Percentiles rank a stretch among this genome's conserved stretches.
Conservation (phyloP, 2,329 filamentous ascomycete genomes). For the Colletotrichum lentis region DNA sequence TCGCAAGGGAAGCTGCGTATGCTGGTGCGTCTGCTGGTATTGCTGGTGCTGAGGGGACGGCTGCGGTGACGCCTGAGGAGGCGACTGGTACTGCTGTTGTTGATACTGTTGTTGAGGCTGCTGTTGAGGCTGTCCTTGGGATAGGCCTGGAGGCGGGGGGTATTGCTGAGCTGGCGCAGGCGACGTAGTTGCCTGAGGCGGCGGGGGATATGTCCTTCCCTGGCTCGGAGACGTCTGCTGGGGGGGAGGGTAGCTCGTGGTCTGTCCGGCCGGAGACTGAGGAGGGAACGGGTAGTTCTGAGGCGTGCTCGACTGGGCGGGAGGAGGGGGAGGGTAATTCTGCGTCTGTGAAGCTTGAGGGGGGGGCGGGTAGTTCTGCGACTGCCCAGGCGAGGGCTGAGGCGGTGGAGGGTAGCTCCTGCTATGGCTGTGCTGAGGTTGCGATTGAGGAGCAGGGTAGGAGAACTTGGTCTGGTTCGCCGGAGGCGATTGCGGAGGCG, state of each 20-base stretch:
- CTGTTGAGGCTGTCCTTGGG: constrained; percentile 39
- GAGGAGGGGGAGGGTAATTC: constrained; percentile 44
- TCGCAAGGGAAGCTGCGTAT: constrained; percentile 39
- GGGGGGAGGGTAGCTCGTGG: constrained; percentile 30
- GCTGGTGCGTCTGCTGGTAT: constrained; percentile 39
- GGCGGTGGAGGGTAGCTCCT: constrained; percentile 46
- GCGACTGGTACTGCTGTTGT: constrained; percentile 45
- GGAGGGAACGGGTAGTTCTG: constrained; percentile 44
- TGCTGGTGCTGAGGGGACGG: constrained; percentile 42
- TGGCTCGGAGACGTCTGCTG: constrained; percentile 31
- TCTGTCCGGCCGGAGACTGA: constrained; percentile 30
- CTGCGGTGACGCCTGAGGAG: constrained; percentile 42
- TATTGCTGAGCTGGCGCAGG: constrained; percentile 42
- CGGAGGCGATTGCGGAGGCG: constrained; percentile 58
- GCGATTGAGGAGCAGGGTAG: constrained; percentile 52
- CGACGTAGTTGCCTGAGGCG: constrained; percentile 36
- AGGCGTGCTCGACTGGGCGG: constrained; percentile 44
- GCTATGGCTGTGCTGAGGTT: constrained; percentile 38
- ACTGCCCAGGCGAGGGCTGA: constrained; percentile 36
- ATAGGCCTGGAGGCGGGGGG: constrained; percentile 43
- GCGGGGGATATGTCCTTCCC: constrained; percentile 39
- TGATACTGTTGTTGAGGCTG: constrained; percentile 41
- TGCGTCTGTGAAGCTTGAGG: constrained; percentile 41
- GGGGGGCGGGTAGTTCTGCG: constrained; percentile 45
- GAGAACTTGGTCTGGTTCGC: constrained; percentile 57